Conservation (phyloP, 805 yeast genomes). For the Candida railenensis region DNA sequence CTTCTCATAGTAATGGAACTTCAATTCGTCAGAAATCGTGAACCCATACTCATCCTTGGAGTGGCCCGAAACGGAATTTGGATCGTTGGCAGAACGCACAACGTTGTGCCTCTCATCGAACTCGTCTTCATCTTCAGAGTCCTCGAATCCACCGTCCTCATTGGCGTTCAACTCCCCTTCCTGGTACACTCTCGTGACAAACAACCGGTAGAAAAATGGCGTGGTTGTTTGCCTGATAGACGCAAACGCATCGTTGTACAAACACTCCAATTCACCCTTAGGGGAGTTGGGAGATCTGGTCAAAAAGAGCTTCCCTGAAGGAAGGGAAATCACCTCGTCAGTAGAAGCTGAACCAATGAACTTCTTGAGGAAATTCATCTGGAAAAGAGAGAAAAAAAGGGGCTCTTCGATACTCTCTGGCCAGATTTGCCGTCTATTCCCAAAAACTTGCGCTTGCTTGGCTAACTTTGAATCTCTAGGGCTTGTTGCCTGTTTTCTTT, state of each 20-base stretch:
- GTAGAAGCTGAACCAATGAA: slow-evolving; percentile 56
- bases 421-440: no score
- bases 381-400: no score
- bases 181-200: slow-evolving; percentile 63
- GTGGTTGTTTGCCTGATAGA: slow-evolving; percentile 66
- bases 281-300: slow-evolving; percentile 78
- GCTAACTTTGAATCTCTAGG: no score
- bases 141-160: slow-evolving; percentile 38
- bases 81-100: slow-evolving; percentile 22
- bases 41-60: slow-evolving; percentile 70
- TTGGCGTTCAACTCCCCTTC: slow-evolving; percentile 63
- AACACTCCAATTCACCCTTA: slow-evolving; percentile 80
- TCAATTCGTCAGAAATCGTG: slow-evolving; percentile 59
- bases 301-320: slow-evolving; percentile 76
- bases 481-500: no score
- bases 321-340: slow-evolving; percentile 65
- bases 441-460: no score
- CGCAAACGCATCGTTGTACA: slow-evolving; percentile 78
- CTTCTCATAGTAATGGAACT: slow-evolving; percentile 52
- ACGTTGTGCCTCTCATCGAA: slow-evolving; percentile 20
- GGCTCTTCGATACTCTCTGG: no score
- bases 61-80: slow-evolving; percentile 18
- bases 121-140: slow-evolving; percentile 42
- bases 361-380: slow-evolving; percentile 72
- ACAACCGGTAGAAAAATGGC: slow-evolving; percentile 66